phyloP scores from a whole-genome alignment of 192 early-diverging fungal genomes.

The Powellomyces hirtus region DNA sequence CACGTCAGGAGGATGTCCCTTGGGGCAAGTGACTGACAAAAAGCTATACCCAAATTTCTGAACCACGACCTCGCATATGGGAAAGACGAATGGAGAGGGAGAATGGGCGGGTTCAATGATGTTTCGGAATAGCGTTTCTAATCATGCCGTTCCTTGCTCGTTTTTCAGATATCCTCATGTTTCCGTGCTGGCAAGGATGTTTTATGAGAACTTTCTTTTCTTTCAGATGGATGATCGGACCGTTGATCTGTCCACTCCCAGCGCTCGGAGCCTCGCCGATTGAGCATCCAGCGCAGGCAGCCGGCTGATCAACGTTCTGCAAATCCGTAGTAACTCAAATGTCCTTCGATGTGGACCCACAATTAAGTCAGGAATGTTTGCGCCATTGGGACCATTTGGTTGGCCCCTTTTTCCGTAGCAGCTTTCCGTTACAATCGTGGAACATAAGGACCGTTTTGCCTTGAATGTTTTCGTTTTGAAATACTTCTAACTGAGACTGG shows the following conservation, averaged over 20 bases:
- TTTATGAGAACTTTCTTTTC: too few relatives aligned
- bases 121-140: too few relatives aligned
- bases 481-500: background rate
- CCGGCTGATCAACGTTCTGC: too few relatives aligned
- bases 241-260: too few relatives aligned
- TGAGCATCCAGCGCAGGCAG: too few relatives aligned
- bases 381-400: background rate
- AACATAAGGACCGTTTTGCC: background rate
- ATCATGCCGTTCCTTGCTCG: too few relatives aligned
- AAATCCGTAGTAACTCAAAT: too few relatives aligned
- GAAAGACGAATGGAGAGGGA: background rate
- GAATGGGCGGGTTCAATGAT: too few relatives aligned
- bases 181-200: too few relatives aligned
- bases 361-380: background rate
- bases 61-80: background rate
- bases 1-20: constrained; percentile 1
- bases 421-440: constrained; percentile 4
- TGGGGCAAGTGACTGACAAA: background rate
- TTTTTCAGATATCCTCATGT: too few relatives aligned
- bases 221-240: too few relatives aligned
- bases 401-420: background rate
- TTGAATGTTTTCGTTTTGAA: background rate
- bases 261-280: too few relatives aligned
- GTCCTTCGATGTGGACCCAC: background rate
- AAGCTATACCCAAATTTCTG: constrained; percentile 6